Conservation (phyloP, 169 alveolate genomes). For the Plasmodium sp. region DNA sequence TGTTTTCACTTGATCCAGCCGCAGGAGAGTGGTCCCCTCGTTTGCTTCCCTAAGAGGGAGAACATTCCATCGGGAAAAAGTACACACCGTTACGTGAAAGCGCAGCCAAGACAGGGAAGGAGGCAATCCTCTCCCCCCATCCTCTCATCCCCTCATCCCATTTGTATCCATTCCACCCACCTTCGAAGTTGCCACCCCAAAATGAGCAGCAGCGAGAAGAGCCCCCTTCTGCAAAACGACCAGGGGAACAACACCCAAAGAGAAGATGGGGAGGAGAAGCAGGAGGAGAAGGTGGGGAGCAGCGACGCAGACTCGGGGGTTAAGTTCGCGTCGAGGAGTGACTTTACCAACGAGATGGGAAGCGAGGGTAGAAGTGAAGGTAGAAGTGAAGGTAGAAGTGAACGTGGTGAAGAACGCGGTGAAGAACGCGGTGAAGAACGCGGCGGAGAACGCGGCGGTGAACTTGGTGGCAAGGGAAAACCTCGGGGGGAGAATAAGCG, state of each 20-base stretch:
- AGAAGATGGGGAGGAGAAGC: neutral
- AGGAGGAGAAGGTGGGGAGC: neutral
- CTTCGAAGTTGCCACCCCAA: neutral
- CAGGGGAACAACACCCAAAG: neutral
- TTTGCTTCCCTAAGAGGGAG: neutral
- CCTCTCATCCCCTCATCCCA: too few relatives aligned
- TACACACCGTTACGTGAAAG: neutral
- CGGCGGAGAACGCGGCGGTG: too few relatives aligned
- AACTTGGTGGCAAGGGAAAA: neutral
- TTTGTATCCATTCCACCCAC: neutral
- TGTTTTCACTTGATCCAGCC: neutral
- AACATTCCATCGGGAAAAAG: neutral
- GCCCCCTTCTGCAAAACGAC: neutral
- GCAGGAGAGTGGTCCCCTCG: neutral
- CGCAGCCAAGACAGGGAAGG: neutral
- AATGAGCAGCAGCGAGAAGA: neutral
- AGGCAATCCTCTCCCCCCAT: neutral
- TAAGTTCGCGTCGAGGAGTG: neutral
- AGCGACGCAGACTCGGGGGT: neutral
- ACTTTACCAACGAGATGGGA: neutral
- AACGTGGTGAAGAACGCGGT: too few relatives aligned
- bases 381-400: too few relatives aligned
- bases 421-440: too few relatives aligned
- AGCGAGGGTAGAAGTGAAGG: neutral
- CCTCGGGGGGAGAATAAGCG: neutral